These are phyloP conservation scores for Neofusicoccum kwambonambiense DNA, from an alignment of 2,329 filamentous ascomycete species.

Conservation along the genomic window DNA sequence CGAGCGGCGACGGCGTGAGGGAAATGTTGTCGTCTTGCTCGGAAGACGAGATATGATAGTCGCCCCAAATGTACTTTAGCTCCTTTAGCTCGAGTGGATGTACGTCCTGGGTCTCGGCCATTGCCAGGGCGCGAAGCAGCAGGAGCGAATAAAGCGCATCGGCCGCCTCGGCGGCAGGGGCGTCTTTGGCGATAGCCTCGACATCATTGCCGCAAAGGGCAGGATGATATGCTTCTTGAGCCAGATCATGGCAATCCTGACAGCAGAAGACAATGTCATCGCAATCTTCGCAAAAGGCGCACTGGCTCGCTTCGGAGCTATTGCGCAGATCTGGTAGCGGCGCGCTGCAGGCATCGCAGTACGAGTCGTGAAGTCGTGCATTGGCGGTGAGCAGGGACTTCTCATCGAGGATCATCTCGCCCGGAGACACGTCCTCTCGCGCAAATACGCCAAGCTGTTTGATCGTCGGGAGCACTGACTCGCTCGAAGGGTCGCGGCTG, in stretches of 20 bases:
- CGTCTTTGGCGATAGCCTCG: constrained; percentile 59
- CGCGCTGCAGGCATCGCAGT: constrained; percentile 86
- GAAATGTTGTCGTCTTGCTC: neutral
- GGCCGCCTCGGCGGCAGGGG: constrained; percentile 56
- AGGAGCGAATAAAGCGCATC: constrained; percentile 61
- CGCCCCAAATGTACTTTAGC: constrained; percentile 65
- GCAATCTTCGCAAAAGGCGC: constrained; percentile 54
- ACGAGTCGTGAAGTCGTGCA: constrained; percentile 78
- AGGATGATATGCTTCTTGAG: constrained; percentile 57
- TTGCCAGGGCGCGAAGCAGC: constrained; percentile 57
- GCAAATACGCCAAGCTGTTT: constrained; percentile 89
- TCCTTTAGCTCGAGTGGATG: constrained; percentile 61
- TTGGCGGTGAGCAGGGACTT: constrained; percentile 86
- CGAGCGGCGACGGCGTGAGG: constrained; percentile 15
- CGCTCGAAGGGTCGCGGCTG: constrained; percentile 37
- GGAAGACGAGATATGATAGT: constrained; percentile 43
- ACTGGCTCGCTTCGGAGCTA: constrained; percentile 20
- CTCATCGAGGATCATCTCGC: constrained; percentile 75
- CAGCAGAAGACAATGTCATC: constrained; percentile 62
- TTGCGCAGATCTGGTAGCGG: constrained; percentile 55
- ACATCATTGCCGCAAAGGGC: constrained; percentile 57
- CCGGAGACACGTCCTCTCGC: constrained; percentile 72
- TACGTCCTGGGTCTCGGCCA: constrained; percentile 58
- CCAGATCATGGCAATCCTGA: constrained; percentile 54
- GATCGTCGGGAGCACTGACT: constrained; percentile 57